These are phyloP conservation scores for Termitomyces sp. DNA, from an alignment of 768 basidiomycete species.

Conservation along the genomic window DNA sequence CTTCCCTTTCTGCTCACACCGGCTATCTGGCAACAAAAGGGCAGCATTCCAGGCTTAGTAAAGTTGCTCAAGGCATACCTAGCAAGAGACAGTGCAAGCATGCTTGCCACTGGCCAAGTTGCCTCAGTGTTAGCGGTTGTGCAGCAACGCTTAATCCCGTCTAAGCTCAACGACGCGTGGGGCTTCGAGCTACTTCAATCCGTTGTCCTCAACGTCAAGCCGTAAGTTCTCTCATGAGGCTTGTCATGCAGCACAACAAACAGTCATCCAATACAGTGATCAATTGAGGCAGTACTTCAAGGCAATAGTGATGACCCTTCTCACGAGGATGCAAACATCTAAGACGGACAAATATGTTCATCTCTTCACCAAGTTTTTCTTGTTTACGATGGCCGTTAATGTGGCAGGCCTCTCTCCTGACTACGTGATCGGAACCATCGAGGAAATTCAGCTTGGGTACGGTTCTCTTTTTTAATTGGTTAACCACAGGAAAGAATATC, in stretches of 20 bases:
- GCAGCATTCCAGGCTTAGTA: slow-evolving; percentile 91
- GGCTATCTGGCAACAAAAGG: slow-evolving; percentile 87
- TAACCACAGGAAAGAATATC: neutral
- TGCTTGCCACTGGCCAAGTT: slow-evolving; percentile 69
- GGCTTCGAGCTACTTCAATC: slow-evolving; percentile 87
- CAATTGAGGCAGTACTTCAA: slow-evolving; percentile 71
- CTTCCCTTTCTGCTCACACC: slow-evolving; percentile 83
- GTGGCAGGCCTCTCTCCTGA: slow-evolving; percentile 74
- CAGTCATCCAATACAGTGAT: slow-evolving; percentile 30
- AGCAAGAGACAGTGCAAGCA: slow-evolving; percentile 57
- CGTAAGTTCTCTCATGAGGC: slow-evolving; percentile 45
- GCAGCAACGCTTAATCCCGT: slow-evolving; percentile 86
- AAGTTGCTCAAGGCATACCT: slow-evolving; percentile 84
- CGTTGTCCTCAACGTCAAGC: slow-evolving; percentile 64
- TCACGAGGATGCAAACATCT: slow-evolving; percentile 81
- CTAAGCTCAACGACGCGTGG: slow-evolving; percentile 83
- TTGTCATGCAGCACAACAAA: neutral
- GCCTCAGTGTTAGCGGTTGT: slow-evolving; percentile 78
- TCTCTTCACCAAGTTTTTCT: slow-evolving; percentile 73
- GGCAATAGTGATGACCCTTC: slow-evolving; percentile 66
- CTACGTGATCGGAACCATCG: slow-evolving; percentile 69
- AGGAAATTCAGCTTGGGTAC: slow-evolving; percentile 84
- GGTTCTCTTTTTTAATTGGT: slow-evolving; percentile 17
- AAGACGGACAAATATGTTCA: slow-evolving; percentile 89
- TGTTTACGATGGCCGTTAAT: slow-evolving; percentile 71